phyloP scores from a whole-genome alignment of 2,329 filamentous ascomycete genomes.

The Fonsecaea erecta region DNA sequence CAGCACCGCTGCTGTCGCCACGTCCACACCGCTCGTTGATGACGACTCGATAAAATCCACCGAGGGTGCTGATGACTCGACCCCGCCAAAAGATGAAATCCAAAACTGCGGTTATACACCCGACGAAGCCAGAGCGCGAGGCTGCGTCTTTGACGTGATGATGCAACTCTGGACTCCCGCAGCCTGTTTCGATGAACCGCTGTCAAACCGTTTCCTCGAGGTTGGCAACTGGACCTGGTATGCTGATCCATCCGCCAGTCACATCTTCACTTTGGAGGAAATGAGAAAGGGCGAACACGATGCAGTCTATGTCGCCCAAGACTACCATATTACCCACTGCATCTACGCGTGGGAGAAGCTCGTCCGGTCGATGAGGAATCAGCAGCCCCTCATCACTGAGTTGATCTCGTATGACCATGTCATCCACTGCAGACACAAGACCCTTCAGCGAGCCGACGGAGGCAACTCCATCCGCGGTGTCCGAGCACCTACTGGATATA shows the following conservation, averaged over 20 bases:
- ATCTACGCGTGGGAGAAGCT: slow-evolving; percentile 38
- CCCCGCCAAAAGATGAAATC: slow-evolving; percentile 19
- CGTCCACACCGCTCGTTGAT: slow-evolving; percentile 10
- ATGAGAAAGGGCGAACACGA: slow-evolving; percentile 37
- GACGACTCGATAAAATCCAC: slow-evolving; percentile 19
- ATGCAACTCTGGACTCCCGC: slow-evolving; percentile 38
- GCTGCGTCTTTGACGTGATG: slow-evolving; percentile 38
- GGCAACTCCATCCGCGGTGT: slow-evolving; percentile 34
- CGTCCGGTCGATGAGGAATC: slow-evolving; percentile 37
- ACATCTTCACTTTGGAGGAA: slow-evolving; percentile 30
- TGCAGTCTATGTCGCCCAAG: slow-evolving; percentile 36
- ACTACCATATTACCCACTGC: slow-evolving; percentile 37
- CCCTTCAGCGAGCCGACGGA: slow-evolving; percentile 34
- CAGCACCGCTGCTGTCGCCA: slow-evolving; percentile 10
- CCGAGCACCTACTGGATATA: slow-evolving; percentile 37
- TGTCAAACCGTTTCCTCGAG: slow-evolving; percentile 35
- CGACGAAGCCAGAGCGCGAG: slow-evolving; percentile 33
- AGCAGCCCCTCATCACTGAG: slow-evolving; percentile 34
- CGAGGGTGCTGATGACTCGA: slow-evolving; percentile 3
- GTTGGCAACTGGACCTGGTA: slow-evolving; percentile 39
- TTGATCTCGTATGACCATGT: slow-evolving; percentile 39
- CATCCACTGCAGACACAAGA: slow-evolving; percentile 38
- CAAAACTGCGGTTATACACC: slow-evolving; percentile 33
- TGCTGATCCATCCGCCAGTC: slow-evolving; percentile 25
- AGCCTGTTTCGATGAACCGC: slow-evolving; percentile 32